Conservation (phyloP, 257 asterid genomes). For the Linaria vulgaris region DNA sequence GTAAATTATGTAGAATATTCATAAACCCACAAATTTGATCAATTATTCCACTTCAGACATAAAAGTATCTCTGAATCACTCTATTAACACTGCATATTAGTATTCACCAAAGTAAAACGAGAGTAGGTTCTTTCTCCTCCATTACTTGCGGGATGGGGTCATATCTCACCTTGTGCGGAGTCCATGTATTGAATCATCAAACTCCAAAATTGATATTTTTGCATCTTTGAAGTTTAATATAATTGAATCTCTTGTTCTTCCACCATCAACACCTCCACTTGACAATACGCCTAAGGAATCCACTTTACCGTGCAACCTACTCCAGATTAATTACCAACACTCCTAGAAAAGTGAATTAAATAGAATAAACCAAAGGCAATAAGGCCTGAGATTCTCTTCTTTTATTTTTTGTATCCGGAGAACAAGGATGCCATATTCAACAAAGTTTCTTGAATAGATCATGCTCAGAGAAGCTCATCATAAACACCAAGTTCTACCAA, state of each 20-base stretch:
- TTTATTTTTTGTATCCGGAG: too few relatives aligned
- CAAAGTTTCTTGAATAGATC: background rate
- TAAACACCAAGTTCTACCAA: background rate
- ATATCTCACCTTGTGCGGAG: constrained; percentile 74
- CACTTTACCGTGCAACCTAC: constrained; percentile 94
- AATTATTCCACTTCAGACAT: constrained; percentile 5
- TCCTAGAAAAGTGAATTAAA: background rate
- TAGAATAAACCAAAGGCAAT: background rate
- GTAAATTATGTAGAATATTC: constrained; percentile 11
- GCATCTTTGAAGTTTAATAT: constrained; percentile 86
- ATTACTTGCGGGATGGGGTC: background rate
- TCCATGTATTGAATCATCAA: constrained; percentile 85
- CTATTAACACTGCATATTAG: background rate
- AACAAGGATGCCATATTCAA: too few relatives aligned
- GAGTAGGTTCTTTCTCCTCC: constrained; percentile 5
- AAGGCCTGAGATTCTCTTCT: too few relatives aligned
- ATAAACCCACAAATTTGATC: constrained; percentile 3
- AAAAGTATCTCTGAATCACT: background rate
- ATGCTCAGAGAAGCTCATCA: background rate
- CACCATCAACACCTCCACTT: constrained; percentile 68
- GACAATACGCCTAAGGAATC: constrained; percentile 78
- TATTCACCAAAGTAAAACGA: too few relatives aligned
- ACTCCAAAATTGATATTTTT: constrained; percentile 82
- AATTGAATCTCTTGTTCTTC: constrained; percentile 77
- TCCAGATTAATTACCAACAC: constrained; percentile 23